These are phyloP conservation scores for Xylariaceae sp. DNA, from an alignment of 2,329 filamentous ascomycete genomes.

Conservation along the genomic window DNA sequence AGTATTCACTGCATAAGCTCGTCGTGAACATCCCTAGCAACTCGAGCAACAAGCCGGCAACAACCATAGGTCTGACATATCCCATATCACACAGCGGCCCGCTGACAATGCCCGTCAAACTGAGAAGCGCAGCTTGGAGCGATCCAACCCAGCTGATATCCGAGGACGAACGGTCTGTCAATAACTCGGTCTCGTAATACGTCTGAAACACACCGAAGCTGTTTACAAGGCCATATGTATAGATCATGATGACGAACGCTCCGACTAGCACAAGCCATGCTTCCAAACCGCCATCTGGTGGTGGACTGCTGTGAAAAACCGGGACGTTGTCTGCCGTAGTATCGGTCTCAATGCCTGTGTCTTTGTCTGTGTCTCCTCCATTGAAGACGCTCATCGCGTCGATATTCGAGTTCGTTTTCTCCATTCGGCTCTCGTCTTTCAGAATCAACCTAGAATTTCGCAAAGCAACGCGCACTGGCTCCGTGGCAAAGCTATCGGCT, in stretches of 20 bases:
- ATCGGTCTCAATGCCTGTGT: too few species aligned
- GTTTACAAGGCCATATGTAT: constrained; percentile 37
- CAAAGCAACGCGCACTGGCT: too few species aligned
- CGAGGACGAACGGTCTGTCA: constrained; percentile 2
- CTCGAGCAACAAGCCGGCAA: constrained; percentile 23
- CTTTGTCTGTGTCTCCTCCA: too few species aligned
- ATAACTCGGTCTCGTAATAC: constrained; percentile 2
- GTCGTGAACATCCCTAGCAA: constrained; percentile 38
- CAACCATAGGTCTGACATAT: constrained; percentile 28
- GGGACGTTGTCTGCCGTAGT: too few species aligned
- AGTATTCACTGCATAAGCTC: constrained; percentile 37
- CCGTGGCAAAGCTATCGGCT: too few species aligned
- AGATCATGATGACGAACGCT: constrained; percentile 35
- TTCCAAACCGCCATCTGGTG: constrained; percentile 30
- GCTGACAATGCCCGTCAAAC: constrained; percentile 31
- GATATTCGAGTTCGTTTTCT: too few species aligned
- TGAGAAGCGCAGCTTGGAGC: constrained; percentile 32
- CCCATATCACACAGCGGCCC: constrained; percentile 36
- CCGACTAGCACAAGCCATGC: constrained; percentile 43
- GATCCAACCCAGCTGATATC: constrained; percentile 28
- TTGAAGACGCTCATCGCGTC: too few species aligned
- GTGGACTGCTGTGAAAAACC: neutral
- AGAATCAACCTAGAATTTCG: too few species aligned
- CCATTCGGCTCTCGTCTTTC: too few species aligned
- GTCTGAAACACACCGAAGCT: constrained; percentile 18